These are phyloP conservation scores for Boletus smithii DNA, from an alignment of 1,284 basidiomycete species.

Conservation along the genomic window DNA sequence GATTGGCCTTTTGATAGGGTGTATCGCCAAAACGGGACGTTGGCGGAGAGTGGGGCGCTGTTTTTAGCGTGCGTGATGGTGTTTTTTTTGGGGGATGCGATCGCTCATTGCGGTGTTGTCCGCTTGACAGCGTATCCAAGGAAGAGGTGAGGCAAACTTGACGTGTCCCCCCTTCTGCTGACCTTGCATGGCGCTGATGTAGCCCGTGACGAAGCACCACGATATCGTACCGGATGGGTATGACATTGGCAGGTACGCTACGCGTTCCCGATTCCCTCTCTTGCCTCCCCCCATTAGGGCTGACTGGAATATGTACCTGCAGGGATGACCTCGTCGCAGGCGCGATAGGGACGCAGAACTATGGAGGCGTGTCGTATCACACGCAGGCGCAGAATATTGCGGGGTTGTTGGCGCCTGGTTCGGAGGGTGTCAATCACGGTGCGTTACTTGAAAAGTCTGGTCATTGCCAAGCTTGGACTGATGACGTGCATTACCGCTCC, in stretches of 20 bases:
- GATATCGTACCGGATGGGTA: conserved; percentile 55
- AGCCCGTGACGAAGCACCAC: conserved; percentile 44
- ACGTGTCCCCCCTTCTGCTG: no score
- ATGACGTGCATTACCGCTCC: no score
- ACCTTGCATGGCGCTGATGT: background rate
- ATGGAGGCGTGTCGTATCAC: conserved; percentile 45
- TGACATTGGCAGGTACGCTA: conserved; percentile 43
- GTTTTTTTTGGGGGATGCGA: background rate
- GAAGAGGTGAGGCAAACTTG: conserved; percentile 56
- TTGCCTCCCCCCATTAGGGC: background rate
- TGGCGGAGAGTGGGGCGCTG: conserved; percentile 54
- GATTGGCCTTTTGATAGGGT: conserved; percentile 36
- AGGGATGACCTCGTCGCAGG: conserved; percentile 44
- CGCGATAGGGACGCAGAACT: conserved; percentile 44
- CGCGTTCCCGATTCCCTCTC: background rate
- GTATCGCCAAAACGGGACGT: conserved; percentile 57
- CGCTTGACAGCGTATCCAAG: conserved; percentile 50
- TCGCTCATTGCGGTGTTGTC: background rate
- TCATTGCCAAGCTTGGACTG: background rate
- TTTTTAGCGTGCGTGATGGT: conserved; percentile 56
- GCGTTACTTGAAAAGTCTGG: background rate
- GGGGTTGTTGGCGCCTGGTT: conserved; percentile 23
- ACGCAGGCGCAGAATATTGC: conserved; percentile 43
- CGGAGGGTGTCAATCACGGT: conserved; percentile 26
- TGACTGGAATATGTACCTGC: background rate